Evolutionary conservation across 2,329 filamentous ascomycete genomes (phyloP).

Genomic region (Fusarium beomiforme): DNA sequence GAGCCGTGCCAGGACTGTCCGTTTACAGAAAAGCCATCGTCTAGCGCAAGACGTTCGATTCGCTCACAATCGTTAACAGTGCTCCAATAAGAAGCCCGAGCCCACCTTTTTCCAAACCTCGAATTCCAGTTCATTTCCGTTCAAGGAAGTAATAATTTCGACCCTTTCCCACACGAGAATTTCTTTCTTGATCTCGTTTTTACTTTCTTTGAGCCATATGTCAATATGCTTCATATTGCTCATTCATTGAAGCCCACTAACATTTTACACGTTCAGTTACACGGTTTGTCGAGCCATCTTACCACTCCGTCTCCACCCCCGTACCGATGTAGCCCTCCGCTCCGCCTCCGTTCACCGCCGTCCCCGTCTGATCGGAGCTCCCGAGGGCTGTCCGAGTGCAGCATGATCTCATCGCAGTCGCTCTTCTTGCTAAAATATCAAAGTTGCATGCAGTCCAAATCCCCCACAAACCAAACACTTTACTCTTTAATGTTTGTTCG

Average conservation of each 20-base stretch:
- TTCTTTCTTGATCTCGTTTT: neutral
- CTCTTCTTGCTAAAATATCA: neutral
- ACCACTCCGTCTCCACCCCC: conserved; percentile 32
- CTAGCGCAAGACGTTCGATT: conserved; percentile 42
- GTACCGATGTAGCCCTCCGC: conserved; percentile 39
- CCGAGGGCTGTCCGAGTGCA: conserved; percentile 19
- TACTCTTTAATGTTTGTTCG: neutral
- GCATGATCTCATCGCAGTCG: conserved; percentile 3
- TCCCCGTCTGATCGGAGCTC: conserved; percentile 34
- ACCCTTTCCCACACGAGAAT: neutral
- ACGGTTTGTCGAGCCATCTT: conserved; percentile 13
- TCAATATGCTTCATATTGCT: neutral
- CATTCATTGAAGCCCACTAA: neutral
- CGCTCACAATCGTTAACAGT: conserved; percentile 30
- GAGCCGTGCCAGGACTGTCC: conserved; percentile 18
- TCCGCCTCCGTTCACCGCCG: conserved; percentile 41
- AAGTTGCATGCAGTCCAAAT: neutral
- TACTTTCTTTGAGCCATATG: neutral
- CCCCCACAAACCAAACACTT: neutral
- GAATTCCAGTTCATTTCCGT: conserved; percentile 39
- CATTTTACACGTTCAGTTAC: neutral
- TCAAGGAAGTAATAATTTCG: conserved; percentile 14
- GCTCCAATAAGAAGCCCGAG: conserved; percentile 41
- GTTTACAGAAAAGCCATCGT: conserved; percentile 37
- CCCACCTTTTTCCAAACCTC: conserved; percentile 37